Conservation (phyloP, 2,329 filamentous ascomycete species). For the Plectosphaerella sp. region DNA sequence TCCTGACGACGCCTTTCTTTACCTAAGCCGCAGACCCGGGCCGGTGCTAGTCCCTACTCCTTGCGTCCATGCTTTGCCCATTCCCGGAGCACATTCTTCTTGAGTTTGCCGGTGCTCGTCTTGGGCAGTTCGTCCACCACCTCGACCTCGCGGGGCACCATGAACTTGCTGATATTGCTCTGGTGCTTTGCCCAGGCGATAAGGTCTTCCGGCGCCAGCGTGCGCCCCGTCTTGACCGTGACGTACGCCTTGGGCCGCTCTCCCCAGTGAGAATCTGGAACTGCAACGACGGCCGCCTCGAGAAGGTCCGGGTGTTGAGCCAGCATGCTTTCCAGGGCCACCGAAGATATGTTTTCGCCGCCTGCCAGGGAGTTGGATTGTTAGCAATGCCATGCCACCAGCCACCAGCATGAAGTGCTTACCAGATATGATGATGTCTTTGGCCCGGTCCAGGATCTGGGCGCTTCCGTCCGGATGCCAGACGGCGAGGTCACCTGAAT, state of each 20-base stretch:
- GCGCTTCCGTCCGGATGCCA: slow-evolving; percentile 88
- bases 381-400: slow-evolving; percentile 1
- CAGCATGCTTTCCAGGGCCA: slow-evolving; percentile 87
- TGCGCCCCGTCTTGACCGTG: slow-evolving; percentile 68
- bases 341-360: slow-evolving; percentile 93
- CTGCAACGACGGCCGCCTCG: slow-evolving; percentile 85
- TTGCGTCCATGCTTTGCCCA: slow-evolving; percentile 59
- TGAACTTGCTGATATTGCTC: slow-evolving; percentile 82
- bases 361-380: slow-evolving; percentile 41
- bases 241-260: slow-evolving; percentile 94
- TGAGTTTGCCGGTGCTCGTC: slow-evolving; percentile 93
- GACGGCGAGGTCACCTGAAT: slow-evolving; percentile 89
- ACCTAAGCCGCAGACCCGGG: too few species aligned
- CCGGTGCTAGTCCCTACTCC: not conserved
- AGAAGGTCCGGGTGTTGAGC: slow-evolving; percentile 83
- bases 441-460: slow-evolving; percentile 89
- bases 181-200: slow-evolving; percentile 83
- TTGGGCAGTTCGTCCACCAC: slow-evolving; percentile 87
- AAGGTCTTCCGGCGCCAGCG: slow-evolving; percentile 60
- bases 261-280: slow-evolving; percentile 88
- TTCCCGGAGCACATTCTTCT: slow-evolving; percentile 87
- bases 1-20: not conserved
- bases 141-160: slow-evolving; percentile 72
- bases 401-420: slow-evolving; percentile 17
- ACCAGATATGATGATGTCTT: slow-evolving; percentile 98